Base-by-base conservation (phyloP, 2,329 filamentous ascomycete species). In the Ophiostoma tasmaniense region DNA sequence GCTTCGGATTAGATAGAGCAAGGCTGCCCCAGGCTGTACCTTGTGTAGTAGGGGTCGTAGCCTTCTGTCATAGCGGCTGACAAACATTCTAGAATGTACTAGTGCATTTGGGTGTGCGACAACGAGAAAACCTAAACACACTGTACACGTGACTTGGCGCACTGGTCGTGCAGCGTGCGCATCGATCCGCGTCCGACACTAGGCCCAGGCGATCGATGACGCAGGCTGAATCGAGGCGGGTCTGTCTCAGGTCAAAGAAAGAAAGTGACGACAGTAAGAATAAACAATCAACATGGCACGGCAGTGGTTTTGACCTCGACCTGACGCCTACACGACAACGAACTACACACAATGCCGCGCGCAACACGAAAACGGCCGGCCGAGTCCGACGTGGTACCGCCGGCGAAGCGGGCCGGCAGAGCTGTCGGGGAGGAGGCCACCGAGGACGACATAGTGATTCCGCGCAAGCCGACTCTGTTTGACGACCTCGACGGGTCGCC, bases 401-500 rank as follows among this genome's bases (percentile, higher is more conserved):
- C n/a, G 37, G 8, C 69, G 6, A 37, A 64, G 20, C 35, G 64
- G 20, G 13, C 22, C 22, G 22, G 3, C 20, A 13, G 30, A 37
- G 61, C 67, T n/a, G 30, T 55, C 14, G 20, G 33, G n/a, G 76
- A 77, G 68, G 70, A 73, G 68, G 61, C 71, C 64, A 70, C 45
- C 17, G 13, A 35, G 5, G 5, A 42, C 25, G 35, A 17, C 6
- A 28, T 73, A 11, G 73, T 75, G 3, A 76, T 77, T 1, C 76
- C 79, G 20, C 82, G 85, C 67, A 89, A 86, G 74, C 74, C 81
- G 11, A 88, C 86, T 0, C 76, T 89, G 2, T 89, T 87, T 73
- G 87, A 89, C 71, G 85, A 86, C 67, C 78, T 89, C 28, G 86
- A 89, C 74, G 81, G 84, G 17, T 79, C 81, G 0, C 76, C 79